Evolutionary conservation across 257 asterid species (phyloP).

Genomic region (Fraxinus pennsylvanica): DNA sequence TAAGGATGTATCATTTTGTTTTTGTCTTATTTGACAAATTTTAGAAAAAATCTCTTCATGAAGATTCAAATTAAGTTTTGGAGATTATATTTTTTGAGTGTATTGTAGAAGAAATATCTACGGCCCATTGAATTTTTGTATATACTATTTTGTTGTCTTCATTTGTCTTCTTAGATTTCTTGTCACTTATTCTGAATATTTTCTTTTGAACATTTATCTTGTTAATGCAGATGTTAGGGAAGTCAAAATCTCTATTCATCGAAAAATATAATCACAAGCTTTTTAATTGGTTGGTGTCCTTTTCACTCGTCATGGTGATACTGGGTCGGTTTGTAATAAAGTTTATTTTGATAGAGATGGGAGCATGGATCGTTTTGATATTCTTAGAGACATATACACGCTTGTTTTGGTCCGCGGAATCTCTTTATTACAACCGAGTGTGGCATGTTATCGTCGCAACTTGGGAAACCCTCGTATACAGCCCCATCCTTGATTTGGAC

Average conservation of each 20-base stretch:
- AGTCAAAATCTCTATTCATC: conserved; percentile 77
- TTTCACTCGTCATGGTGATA: conserved; percentile 92
- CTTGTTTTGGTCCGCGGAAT: conserved; percentile 94
- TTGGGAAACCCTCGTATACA: conserved; percentile 92
- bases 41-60: background rate
- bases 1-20: background rate
- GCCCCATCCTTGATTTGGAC: conserved; percentile 93
- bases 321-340: conserved; percentile 86
- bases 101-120: background rate
- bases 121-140: background rate
- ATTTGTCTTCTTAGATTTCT: conserved; percentile 4
- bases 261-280: conserved; percentile 93
- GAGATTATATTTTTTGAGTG: background rate
- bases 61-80: background rate
- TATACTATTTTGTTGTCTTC: background rate
- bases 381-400: conserved; percentile 93
- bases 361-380: conserved; percentile 92
- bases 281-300: conserved; percentile 93
- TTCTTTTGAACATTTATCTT: conserved; percentile 6
- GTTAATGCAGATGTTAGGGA: conserved; percentile 84
- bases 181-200: conserved; percentile 8
- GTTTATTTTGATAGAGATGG: conserved; percentile 78
- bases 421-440: conserved; percentile 89
- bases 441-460: conserved; percentile 81
- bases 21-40: background rate